Evolutionary conservation across 805 yeast genomes (phyloP).

Genomic region (Pichia phayaonensis): DNA sequence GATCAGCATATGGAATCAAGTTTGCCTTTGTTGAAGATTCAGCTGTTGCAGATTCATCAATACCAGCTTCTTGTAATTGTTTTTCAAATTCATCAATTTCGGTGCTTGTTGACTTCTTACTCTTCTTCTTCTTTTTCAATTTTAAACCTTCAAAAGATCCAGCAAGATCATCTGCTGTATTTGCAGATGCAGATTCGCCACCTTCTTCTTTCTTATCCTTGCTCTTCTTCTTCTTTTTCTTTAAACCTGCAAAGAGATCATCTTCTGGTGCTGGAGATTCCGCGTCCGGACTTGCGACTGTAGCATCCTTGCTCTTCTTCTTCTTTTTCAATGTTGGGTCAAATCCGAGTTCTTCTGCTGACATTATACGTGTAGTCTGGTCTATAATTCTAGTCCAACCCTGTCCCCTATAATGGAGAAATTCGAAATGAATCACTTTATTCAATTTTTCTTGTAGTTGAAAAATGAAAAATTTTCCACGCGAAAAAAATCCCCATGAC

Average conservation of each 20-base stretch:
- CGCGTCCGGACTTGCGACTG: constrained; percentile 27
- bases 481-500: background rate
- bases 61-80: constrained; percentile 85
- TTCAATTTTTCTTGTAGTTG: background rate
- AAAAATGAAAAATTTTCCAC: background rate
- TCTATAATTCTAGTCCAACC: too few species aligned
- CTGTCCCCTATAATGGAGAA: background rate
- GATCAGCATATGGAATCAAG: constrained; percentile 58
- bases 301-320: constrained; percentile 37
- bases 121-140: constrained; percentile 71
- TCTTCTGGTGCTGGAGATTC: constrained; percentile 36
- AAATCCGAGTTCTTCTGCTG: constrained; percentile 47
- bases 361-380: constrained; percentile 6
- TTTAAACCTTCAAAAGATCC: constrained; percentile 65
- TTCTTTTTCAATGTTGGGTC: constrained; percentile 77
- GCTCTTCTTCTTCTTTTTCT: constrained; percentile 79
- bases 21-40: constrained; percentile 39
- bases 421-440: background rate
- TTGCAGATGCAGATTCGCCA: constrained; percentile 21
- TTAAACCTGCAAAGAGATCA: constrained; percentile 71
- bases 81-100: constrained; percentile 80
- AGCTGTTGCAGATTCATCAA: constrained; percentile 38
- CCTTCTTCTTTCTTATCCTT: constrained; percentile 30
- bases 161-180: constrained; percentile 36
- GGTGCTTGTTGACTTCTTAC: constrained; percentile 50